Evolutionary conservation across 164 flowering plant genomes (phyloP), one percentile per base, ranked within the genome.

Genomic region (Piper betle): DNA sequence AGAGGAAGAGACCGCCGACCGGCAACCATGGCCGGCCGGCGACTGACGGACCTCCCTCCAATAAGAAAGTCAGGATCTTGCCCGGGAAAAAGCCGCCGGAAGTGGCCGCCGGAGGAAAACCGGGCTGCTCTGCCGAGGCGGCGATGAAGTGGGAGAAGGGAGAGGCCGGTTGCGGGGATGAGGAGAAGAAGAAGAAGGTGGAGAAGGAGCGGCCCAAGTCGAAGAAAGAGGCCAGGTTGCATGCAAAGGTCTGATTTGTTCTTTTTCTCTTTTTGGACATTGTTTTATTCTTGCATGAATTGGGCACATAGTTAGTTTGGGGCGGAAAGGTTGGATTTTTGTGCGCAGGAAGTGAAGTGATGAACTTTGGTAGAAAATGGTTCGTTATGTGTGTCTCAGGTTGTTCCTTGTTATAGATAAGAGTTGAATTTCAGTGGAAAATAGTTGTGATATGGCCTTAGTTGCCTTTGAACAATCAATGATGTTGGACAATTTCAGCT

Each of bases 201-300:
- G 71, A 68, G 55, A 77, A 77, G 17, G 68, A 66, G 8, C 78
- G 40, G 8, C 76, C 71, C 12, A 33, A 57, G 52, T 40, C 82
- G 46, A 83, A 79, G 60, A 71, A 72, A 46, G 87, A 80, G 60
- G 64, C 66, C 55, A 86, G 96, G 5, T 25, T 78, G 55, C 80
- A 61, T 1, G 80, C 93, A 25, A 89, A 89, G 93, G 96, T 84
- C 10, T 25, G 16, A 6, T 5, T 55, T 39, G 38, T 15, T 43
- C 52, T 13, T 18, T 20, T 2, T 55, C 18, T 39, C 39, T 8
- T 25, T 10, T 25, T 20, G 37, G 57, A 2, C 10, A 6, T 10
- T 20, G 5, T 1, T 53, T 54, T 12, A 13, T 13, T 6, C 0
- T 4, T 8, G 7, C 15, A 16, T 48, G n/a, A n/a, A n/a, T n/a